Conservation (phyloP, 2,329 filamentous ascomycete species). For the Aureobasidium pullulans region DNA sequence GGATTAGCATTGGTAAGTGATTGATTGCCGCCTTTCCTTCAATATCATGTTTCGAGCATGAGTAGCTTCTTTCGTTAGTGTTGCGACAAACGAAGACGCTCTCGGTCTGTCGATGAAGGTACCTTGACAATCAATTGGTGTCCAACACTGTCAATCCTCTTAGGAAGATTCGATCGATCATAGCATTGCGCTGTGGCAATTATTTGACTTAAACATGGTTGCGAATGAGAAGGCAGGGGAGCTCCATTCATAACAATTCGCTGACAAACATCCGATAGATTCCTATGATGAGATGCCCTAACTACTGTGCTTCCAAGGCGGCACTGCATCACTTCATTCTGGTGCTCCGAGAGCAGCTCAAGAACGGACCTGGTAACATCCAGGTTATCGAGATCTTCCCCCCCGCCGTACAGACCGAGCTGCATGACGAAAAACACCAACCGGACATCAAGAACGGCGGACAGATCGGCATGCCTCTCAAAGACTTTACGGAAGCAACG, state of each 20-base stretch:
- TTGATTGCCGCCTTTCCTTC: no score
- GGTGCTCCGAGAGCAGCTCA: slow-evolving; percentile 44
- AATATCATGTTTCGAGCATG: no score
- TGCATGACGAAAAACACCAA: slow-evolving; percentile 49
- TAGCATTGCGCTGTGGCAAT: no score
- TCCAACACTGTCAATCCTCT: no score
- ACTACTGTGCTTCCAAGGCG: slow-evolving; percentile 51
- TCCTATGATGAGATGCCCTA: slow-evolving; percentile 40
- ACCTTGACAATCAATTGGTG: no score
- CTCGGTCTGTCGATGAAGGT: no score
- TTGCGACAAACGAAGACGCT: no score
- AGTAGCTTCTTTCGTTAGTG: no score
- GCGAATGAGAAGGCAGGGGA: neutral
- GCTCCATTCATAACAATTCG: neutral
- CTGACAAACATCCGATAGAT: neutral
- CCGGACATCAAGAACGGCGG: slow-evolving; percentile 42
- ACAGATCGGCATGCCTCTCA: slow-evolving; percentile 47
- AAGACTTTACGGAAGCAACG: slow-evolving; percentile 45
- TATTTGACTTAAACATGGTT: neutral
- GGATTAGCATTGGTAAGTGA: slow-evolving; percentile 38
- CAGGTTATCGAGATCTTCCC: slow-evolving; percentile 51
- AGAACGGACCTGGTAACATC: slow-evolving; percentile 37
- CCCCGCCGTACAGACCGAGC: slow-evolving; percentile 50
- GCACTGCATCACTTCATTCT: slow-evolving; percentile 49
- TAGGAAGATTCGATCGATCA: no score